Conservation (phyloP, 306 rosid genomes). For the Nissolia schottii region DNA sequence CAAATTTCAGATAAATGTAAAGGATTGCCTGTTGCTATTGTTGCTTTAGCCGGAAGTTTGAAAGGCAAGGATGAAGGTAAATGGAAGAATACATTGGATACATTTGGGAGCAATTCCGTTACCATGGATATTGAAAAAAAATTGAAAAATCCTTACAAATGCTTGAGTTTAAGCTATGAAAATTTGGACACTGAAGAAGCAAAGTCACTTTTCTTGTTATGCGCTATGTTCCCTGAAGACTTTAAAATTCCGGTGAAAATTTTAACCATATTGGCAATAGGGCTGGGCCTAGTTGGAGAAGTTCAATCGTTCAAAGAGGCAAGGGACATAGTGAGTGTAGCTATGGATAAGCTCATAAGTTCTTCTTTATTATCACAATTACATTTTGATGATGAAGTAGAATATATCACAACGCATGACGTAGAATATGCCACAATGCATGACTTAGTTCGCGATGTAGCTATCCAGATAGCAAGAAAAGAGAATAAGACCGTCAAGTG, state of each 20-base stretch:
- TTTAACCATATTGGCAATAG: background rate
- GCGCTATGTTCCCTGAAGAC: constrained; percentile 28
- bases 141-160: background rate
- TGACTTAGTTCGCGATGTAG: constrained; percentile 13
- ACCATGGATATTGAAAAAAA: background rate
- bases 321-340: background rate
- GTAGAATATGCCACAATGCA: constrained; percentile 18
- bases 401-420: no score
- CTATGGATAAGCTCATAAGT: background rate
- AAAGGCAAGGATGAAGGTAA: background rate
- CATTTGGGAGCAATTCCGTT: background rate
- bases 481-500: background rate
- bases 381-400: background rate
- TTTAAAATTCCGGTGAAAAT: background rate
- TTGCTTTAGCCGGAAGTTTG: background rate
- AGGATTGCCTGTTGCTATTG: constrained; percentile 24
- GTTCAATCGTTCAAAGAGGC: background rate
- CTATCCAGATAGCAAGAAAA: background rate
- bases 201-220: constrained; percentile 1
- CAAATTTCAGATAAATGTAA: constrained; percentile 4
- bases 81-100: background rate
- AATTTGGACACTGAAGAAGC: background rate
- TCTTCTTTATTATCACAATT: background rate
- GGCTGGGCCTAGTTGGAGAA: background rate
- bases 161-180: constrained; percentile 12